These are phyloP conservation scores for Ascochyta rabiei DNA, from an alignment of 2,329 filamentous ascomycete genomes.

Conservation along the genomic window DNA sequence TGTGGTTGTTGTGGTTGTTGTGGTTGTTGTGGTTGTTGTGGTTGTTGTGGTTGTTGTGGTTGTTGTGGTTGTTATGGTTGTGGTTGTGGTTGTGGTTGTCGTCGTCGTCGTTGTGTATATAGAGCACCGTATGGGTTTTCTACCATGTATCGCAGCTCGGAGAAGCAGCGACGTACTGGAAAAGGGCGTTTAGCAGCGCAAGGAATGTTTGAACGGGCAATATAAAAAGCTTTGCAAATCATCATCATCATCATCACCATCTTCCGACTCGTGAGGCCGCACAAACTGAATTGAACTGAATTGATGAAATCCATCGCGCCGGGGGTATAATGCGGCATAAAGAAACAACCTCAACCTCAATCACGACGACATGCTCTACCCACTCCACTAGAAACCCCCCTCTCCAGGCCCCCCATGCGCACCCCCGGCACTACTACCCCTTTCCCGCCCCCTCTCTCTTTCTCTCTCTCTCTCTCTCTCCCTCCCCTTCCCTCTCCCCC, in stretches of 20 bases:
- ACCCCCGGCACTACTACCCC: conserved; percentile 14
- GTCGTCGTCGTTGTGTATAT: conserved; percentile 2
- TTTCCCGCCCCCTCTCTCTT: conserved; percentile 23
- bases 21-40: no score
- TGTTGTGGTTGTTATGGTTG: no score
- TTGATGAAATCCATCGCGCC: neutral
- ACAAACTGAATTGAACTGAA: neutral
- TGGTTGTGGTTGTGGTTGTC: neutral
- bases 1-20: no score
- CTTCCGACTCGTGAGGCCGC: no score
- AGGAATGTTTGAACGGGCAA: neutral
- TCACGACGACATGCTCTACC: conserved; percentile 1
- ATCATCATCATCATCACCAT: no score
- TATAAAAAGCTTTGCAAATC: neutral
- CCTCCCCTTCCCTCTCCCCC: conserved; percentile 24
- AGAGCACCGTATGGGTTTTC: neutral
- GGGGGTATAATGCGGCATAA: conserved; percentile 19
- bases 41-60: no score
- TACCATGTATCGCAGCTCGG: neutral
- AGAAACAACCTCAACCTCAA: conserved; percentile 1
- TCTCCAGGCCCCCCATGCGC: neutral
- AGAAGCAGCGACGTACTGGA: neutral
- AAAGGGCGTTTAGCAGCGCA: neutral
- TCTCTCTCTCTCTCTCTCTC: conserved; percentile 4
- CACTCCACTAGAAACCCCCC: neutral